Evolutionary conservation across 495 filamentous ascomycete species (phyloP).

Genomic region (Trichoderma virens): DNA sequence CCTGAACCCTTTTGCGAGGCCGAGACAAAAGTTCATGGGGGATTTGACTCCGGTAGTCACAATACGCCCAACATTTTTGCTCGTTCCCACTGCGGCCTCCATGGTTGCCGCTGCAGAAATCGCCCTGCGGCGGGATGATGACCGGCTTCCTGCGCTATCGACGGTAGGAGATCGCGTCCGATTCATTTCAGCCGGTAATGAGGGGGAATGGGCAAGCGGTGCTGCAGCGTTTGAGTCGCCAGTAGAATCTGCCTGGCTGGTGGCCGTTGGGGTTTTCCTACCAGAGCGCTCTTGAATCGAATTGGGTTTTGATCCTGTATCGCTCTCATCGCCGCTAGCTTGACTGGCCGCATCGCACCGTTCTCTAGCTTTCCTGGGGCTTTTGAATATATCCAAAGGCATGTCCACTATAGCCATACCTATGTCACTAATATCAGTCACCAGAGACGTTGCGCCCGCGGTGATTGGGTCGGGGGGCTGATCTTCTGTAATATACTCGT

Average conservation of each 20-base stretch:
- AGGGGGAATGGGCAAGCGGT: background rate
- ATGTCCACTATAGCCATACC: constrained; percentile 79
- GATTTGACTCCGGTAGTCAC: constrained; percentile 63
- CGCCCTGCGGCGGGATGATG: background rate
- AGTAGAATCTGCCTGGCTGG: background rate
- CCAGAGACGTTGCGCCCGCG: constrained; percentile 61
- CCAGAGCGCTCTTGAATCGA: background rate
- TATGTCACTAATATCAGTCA: constrained; percentile 67
- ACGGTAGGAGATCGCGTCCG: background rate
- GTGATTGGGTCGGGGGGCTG: constrained; percentile 66
- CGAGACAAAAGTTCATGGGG: constrained; percentile 73
- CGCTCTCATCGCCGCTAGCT: background rate
- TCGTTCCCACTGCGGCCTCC: constrained; percentile 51
- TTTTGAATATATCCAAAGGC: constrained; percentile 58
- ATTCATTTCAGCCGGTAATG: background rate
- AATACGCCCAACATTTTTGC: constrained; percentile 59
- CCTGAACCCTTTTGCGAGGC: constrained; percentile 75
- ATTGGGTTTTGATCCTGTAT: background rate
- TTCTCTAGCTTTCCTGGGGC: background rate
- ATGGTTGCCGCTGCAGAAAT: constrained; percentile 17
- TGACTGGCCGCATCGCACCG: background rate
- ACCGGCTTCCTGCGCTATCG: background rate
- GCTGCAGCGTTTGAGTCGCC: background rate
- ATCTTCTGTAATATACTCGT: constrained; percentile 64
- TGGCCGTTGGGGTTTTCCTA: background rate